Conservation (phyloP, 148 eudicot genomes). For the Rhododendron simsii region DNA sequence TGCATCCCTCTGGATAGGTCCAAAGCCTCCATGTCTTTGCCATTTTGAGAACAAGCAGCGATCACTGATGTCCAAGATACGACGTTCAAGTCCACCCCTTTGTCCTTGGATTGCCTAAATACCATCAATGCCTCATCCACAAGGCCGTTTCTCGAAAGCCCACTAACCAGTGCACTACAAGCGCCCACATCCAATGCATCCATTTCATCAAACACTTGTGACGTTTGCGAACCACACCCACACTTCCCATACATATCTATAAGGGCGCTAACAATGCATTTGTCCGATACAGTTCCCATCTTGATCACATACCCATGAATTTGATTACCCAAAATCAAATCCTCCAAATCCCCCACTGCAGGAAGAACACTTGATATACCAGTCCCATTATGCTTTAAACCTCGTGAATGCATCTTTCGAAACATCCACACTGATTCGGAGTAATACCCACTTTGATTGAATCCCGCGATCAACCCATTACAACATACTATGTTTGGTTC, state of each 20-base stretch:
- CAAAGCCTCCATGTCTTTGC: constrained; percentile 60
- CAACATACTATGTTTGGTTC: constrained; percentile 50
- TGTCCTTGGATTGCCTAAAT: constrained; percentile 36
- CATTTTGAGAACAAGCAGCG: constrained; percentile 60
- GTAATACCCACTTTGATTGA: constrained; percentile 47
- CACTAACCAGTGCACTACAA: constrained; percentile 51
- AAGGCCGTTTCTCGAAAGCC: constrained; percentile 56
- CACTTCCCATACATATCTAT: constrained; percentile 64
- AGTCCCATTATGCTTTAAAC: constrained; percentile 44
- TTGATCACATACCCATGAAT: constrained; percentile 48
- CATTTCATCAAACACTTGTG: constrained; percentile 41
- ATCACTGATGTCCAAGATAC: constrained; percentile 71
- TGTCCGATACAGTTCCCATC: constrained; percentile 37
- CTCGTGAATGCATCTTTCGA: constrained; percentile 39
- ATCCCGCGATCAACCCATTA: constrained; percentile 70
- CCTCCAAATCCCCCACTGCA: constrained; percentile 49
- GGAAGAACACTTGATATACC: constrained; percentile 55
- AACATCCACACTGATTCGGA: constrained; percentile 38
- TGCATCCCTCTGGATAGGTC: constrained; percentile 61
- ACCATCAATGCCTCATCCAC: constrained; percentile 38
- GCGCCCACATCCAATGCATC: constrained; percentile 41
- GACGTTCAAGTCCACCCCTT: constrained; percentile 47
- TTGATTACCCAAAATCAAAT: constrained; percentile 33
- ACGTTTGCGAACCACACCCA: constrained; percentile 39
- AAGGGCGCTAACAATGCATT: constrained; percentile 48